Evolutionary conservation across 2,329 filamentous ascomycete species (phyloP).

Genomic region (Juglanconis sp.): DNA sequence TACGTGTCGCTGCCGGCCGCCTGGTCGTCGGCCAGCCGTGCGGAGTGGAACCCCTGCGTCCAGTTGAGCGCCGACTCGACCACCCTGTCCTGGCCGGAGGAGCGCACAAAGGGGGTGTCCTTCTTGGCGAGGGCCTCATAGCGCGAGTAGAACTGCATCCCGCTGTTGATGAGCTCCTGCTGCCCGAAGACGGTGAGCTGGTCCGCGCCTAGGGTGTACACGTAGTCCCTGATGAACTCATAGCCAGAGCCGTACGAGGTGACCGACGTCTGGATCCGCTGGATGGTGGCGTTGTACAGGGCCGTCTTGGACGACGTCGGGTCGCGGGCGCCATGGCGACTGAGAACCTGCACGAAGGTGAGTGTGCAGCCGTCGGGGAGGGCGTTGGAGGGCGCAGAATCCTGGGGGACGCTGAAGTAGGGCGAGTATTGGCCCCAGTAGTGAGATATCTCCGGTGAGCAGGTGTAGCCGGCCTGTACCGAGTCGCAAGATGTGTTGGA

Average conservation of each 20-base stretch:
- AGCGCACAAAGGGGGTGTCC: constrained; percentile 48
- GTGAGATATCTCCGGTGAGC: constrained; percentile 58
- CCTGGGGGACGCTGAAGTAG: constrained; percentile 65
- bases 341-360: constrained; percentile 78
- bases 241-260: constrained; percentile 60
- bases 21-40: constrained; percentile 40
- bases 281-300: constrained; percentile 61
- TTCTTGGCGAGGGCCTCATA: constrained; percentile 62
- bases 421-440: constrained; percentile 88
- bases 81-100: constrained; percentile 39
- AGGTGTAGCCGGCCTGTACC: constrained; percentile 58
- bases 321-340: constrained; percentile 80
- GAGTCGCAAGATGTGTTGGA: constrained; percentile 44
- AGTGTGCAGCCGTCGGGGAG: constrained; percentile 67
- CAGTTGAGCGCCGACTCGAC: constrained; percentile 67
- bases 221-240: constrained; percentile 68
- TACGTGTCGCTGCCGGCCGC: constrained; percentile 38
- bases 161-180: constrained; percentile 70
- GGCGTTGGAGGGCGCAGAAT: constrained; percentile 56
- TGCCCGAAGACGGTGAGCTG: constrained; percentile 63
- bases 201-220: constrained; percentile 57
- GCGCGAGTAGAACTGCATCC: constrained; percentile 69
- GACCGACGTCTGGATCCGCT: constrained; percentile 58
- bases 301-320: constrained; percentile 68
- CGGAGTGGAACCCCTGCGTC: constrained; percentile 67